Conservation (phyloP, 768 basidiomycete species). For the Fistulinella prunicolor region DNA sequence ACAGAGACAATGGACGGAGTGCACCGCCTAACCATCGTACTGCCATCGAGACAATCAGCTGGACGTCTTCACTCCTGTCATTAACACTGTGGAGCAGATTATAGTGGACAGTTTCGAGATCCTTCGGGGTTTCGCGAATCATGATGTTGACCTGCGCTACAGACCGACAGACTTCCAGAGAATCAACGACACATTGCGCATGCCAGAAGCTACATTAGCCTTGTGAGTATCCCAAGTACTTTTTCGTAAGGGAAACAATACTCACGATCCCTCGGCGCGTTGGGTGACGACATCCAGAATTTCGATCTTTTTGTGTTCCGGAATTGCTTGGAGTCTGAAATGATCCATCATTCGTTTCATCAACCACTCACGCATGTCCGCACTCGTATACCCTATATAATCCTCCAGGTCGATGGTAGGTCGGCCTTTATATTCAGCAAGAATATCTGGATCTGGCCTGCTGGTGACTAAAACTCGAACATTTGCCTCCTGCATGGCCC, state of each 20-base stretch:
- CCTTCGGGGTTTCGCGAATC: constrained; percentile 15
- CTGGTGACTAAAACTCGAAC: constrained; percentile 25
- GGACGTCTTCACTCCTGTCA: constrained; percentile 24
- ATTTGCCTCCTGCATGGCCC: constrained; percentile 18
- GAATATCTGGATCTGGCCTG: constrained; percentile 19
- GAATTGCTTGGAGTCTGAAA: constrained; percentile 22
- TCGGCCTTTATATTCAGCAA: constrained; percentile 15
- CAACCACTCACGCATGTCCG: constrained; percentile 25
- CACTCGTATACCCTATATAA: constrained; percentile 17
- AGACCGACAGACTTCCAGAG: constrained; percentile 24
- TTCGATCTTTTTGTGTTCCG: constrained; percentile 20
- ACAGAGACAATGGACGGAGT: constrained; percentile 25
- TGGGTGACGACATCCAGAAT: constrained; percentile 15
- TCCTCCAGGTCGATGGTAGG: constrained; percentile 22
- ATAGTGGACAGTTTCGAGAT: constrained; percentile 22
- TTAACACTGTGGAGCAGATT: constrained; percentile 20
- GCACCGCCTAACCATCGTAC: constrained; percentile 25
- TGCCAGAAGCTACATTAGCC: constrained; percentile 22
- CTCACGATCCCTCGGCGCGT: constrained; percentile 21
- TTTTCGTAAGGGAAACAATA: not conserved
- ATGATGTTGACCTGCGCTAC: constrained; percentile 22
- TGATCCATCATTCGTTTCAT: constrained; percentile 25
- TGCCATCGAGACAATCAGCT: constrained; percentile 23
- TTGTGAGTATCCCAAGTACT: not conserved
- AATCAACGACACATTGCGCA: constrained; percentile 28